Evolutionary conservation across 331 rosid species (phyloP), one percentile per base, ranked within the genome.

Genomic region (Dryas integrifolia): DNA sequence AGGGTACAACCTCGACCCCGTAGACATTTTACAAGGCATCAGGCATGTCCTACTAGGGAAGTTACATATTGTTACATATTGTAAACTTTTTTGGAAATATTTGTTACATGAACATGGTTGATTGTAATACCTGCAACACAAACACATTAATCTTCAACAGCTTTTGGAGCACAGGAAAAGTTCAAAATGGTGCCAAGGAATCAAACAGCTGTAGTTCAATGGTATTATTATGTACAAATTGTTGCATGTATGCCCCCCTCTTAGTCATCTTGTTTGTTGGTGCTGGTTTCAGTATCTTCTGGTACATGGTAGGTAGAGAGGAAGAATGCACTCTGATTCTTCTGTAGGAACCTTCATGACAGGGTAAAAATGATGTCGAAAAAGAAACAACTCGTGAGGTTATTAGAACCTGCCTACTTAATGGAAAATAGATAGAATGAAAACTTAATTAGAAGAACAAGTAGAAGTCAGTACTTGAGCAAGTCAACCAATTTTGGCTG

Each of bases 331-430:
- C 83, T 82, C 77, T 76, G 91, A 55, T 89, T 85, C 73, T 72
- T 89, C 72, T 81, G 86, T 60, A 88, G 76, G 83, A 85, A 94
- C 86, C 97, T 94, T 86, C 87, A 84, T 15, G 79, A 57, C 56
- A 73, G 80, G 5, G 58, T 46, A 0, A 58, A 59, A 71, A 52
- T 13, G 53, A 51, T 26, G 43, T 38, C 5, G 41, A 41, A 40
- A 73, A 51, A 62, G 9, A 10, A 57, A 12, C 3, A 61, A 14
- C 46, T 49, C 7, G 7, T 0, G 2, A 38, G 30, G 21, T 26
- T 13, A 48, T 7, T 49, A 47, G 38, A 67, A 67, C 26, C 43
- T 30, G 14, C 1, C 4, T 40, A 4, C 30, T 38, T 15, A 3
- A 16, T 21, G 21, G 58, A 15, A 52, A 47, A 7, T 38, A 46